phyloP scores from a whole-genome alignment of 2,329 filamentous ascomycete species.

The Arthroderma uncinatum region DNA sequence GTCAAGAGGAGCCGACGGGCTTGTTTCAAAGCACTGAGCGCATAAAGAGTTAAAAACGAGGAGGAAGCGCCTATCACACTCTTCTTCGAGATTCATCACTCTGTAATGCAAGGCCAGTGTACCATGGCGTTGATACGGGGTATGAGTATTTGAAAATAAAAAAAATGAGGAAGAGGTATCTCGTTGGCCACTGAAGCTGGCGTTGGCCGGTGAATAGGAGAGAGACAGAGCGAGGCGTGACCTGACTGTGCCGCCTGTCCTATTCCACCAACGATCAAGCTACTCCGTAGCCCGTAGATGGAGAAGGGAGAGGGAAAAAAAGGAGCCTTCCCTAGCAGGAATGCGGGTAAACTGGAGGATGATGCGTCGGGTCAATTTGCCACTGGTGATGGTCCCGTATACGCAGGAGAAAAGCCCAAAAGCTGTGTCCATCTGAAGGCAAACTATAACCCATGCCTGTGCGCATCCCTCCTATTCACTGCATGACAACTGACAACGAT shows the following conservation, averaged over 20 bases:
- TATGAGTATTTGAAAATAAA: neutral
- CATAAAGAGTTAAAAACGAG: neutral
- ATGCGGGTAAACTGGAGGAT: neutral
- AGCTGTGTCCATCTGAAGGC: neutral
- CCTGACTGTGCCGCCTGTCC: conserved; percentile 1
- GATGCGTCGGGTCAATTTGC: neutral
- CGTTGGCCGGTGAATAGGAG: neutral
- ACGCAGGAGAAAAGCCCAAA: neutral
- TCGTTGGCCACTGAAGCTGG: neutral
- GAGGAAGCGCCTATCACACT: neutral
- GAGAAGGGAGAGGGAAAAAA: neutral
- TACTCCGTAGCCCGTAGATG: neutral
- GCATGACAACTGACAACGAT: too few relatives aligned
- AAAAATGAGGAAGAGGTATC: neutral
- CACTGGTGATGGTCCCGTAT: neutral
- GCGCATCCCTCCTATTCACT: neutral
- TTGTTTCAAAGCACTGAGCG: conserved; percentile 4
- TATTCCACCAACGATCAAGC: neutral
- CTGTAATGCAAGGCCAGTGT: neutral
- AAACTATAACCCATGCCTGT: neutral
- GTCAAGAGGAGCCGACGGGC: conserved; percentile 2
- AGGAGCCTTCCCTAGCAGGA: neutral
- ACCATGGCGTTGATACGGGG: neutral
- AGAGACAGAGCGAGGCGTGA: neutral
- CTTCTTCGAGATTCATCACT: neutral